Evolutionary conservation across 1,139 yeast species (phyloP), one percentile per base, ranked within the genome.

Genomic region (Blastobotrys elegans): DNA sequence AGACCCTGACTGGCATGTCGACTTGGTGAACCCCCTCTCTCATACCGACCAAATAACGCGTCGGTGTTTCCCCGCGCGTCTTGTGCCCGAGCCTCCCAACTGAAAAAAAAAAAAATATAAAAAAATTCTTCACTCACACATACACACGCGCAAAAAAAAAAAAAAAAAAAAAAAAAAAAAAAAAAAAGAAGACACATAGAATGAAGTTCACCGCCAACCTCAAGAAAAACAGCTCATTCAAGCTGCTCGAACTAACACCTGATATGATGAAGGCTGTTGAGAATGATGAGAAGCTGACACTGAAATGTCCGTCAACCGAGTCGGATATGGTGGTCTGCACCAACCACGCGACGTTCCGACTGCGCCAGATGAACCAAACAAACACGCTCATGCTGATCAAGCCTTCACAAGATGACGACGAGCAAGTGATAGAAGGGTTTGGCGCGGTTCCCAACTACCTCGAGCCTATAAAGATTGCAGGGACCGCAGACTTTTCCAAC

Each of bases 321-420:
- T 64, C 72, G 20, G 76, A 75, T 39, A 72, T 84, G 21, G 85
- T 82, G 24, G 63, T 86, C n/a, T 82, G 90, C 51, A 77, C 94
- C 0, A 59, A 67, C 7, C 56, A 68, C 35, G 65, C 71, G 47
- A 84, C 95, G 0, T 88, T 79, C 76, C 72, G 72, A 47, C 61
- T 89, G 18, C 74, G 90, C 42, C 90, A 84, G 58, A 82, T 86
- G 72, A 86, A 87, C 62, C 97, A 90, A 64, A 85, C 96, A 8
- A 89, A 90, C 63, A 77, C 94, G 1, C 81, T 85, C 11, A 64
- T 88, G 56, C 56, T 89, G 30, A 65, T 80, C 63, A 67, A 71
- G 30, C 66, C 70, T 43, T 52, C 46, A 7, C 47, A 47, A 53
- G 59, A 49, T 7, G 51, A 55, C 24, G 62, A 60, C 33, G 49